phyloP scores from a whole-genome alignment of 495 filamentous ascomycete species.

The Penicillium desertorum region DNA sequence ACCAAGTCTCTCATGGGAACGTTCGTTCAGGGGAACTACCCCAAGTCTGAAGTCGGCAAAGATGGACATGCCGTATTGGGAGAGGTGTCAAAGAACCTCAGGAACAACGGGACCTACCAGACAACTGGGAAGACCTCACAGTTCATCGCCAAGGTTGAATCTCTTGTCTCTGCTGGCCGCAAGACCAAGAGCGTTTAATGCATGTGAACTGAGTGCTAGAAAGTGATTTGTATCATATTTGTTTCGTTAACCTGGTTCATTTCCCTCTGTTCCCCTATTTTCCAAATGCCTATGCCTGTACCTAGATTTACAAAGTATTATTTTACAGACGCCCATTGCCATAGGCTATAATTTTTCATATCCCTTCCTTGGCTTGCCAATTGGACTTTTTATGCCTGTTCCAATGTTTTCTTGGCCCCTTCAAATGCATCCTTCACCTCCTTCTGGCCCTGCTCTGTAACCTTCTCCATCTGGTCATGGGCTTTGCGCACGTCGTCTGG shows the following conservation, averaged over 20 bases:
- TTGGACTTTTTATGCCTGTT: constrained; percentile 32
- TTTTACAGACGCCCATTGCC: constrained; percentile 15
- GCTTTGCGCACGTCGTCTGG: constrained; percentile 69
- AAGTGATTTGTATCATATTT: constrained; percentile 33
- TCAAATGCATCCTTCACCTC: constrained; percentile 71
- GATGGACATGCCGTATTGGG: constrained; percentile 33
- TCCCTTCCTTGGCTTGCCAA: not conserved
- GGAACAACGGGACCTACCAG: constrained; percentile 48
- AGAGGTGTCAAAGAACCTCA: constrained; percentile 39
- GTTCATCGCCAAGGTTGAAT: constrained; percentile 47
- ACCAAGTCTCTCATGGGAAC: constrained; percentile 64
- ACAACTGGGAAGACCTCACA: constrained; percentile 40
- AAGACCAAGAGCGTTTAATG: constrained; percentile 32
- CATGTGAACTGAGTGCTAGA: not conserved
- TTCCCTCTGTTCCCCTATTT: constrained; percentile 11
- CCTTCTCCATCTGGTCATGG: constrained; percentile 68
- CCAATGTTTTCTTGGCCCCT: constrained; percentile 58
- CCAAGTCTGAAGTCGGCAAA: constrained; percentile 18
- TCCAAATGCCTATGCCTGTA: constrained; percentile 16
- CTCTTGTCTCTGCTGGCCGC: constrained; percentile 36
- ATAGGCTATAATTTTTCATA: not conserved
- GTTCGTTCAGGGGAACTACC: constrained; percentile 61
- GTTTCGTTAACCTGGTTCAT: constrained; percentile 12
- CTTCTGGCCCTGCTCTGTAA: constrained; percentile 65
- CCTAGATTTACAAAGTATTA: constrained; percentile 27